Evolutionary conservation across 2,329 filamentous ascomycete genomes (phyloP).

Genomic region (Fusarium fujikuroi): DNA sequence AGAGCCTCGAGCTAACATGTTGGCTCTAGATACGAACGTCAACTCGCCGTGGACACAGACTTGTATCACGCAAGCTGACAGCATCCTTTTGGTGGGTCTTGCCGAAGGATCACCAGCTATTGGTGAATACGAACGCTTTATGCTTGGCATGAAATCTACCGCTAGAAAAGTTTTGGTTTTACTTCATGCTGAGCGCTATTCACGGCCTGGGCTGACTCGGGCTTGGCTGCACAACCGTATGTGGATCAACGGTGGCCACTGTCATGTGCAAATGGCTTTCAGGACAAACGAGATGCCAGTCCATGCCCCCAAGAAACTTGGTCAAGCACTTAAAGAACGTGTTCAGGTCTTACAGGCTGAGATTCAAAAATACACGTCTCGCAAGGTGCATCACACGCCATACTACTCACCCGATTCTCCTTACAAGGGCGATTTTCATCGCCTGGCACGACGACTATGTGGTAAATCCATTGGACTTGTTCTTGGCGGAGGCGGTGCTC

Average conservation of each 20-base stretch:
- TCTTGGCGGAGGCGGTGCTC: conserved; percentile 90
- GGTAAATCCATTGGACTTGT: conserved; percentile 96
- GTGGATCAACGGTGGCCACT: conserved; percentile 98
- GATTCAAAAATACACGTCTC: conserved; percentile 97
- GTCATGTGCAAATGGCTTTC: conserved; percentile 96
- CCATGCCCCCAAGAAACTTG: conserved; percentile 80
- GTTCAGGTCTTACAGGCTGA: conserved; percentile 96
- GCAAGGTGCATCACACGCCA: conserved; percentile 87
- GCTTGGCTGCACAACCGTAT: conserved; percentile 92
- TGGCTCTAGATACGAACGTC: conserved; percentile 83
- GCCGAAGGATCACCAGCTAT: conserved; percentile 91
- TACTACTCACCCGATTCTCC: conserved; percentile 92
- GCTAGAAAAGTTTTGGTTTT: conserved; percentile 92
- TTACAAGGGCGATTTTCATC: conserved; percentile 96
- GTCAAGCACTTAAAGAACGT: conserved; percentile 86
- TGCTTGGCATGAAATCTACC: conserved; percentile 97
- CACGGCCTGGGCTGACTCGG: conserved; percentile 82
- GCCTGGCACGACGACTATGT: conserved; percentile 87
- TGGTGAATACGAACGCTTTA: conserved; percentile 95
- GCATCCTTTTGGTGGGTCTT: conserved; percentile 90
- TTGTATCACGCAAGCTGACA: conserved; percentile 96
- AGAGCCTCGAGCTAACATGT: conserved; percentile 43
- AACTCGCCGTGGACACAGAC: conserved; percentile 99
- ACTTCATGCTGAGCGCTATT: conserved; percentile 89
- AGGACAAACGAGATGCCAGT: conserved; percentile 79